Conservation (phyloP, 179 eudicot species). For the Beta lomatogona region DNA sequence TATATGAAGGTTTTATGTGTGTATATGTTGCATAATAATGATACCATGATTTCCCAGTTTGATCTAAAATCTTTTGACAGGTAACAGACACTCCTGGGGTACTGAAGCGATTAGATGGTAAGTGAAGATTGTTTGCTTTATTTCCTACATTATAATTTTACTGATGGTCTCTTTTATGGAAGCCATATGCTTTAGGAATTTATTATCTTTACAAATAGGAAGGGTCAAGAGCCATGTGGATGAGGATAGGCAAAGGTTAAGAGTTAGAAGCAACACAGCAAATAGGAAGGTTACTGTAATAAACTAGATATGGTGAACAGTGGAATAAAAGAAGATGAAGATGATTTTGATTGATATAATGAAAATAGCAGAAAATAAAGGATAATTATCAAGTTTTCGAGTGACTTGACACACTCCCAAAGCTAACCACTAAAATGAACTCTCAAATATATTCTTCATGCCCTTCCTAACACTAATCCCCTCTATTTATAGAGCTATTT, state of each 20-base stretch:
- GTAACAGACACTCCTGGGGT: slow-evolving; percentile 98
- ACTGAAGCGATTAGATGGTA: slow-evolving; percentile 73
- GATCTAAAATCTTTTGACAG: slow-evolving; percentile 38
- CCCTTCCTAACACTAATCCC: no score
- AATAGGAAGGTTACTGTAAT: neutral
- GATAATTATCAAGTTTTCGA: no score
- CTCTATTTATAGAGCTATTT: no score
- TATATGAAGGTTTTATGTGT: slow-evolving; percentile 8
- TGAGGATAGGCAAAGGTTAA: neutral
- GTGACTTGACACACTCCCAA: no score
- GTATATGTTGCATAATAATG: slow-evolving; percentile 13
- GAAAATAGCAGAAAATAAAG: no score
- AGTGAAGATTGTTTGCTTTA: slow-evolving; percentile 22
- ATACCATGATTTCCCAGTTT: neutral
- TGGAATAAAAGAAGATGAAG: no score
- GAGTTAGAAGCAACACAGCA: neutral
- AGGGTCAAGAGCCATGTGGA: neutral
- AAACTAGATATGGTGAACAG: no score
- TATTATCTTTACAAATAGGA: neutral
- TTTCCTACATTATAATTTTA: slow-evolving; percentile 7
- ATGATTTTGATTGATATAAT: no score
- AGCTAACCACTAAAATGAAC: no score
- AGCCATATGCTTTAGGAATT: neutral
- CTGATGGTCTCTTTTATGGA: neutral
- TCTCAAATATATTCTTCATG: no score